These are phyloP conservation scores for Pseudogymnoascus sp. DNA, from an alignment of 2,329 filamentous ascomycete species.

Conservation along the genomic window DNA sequence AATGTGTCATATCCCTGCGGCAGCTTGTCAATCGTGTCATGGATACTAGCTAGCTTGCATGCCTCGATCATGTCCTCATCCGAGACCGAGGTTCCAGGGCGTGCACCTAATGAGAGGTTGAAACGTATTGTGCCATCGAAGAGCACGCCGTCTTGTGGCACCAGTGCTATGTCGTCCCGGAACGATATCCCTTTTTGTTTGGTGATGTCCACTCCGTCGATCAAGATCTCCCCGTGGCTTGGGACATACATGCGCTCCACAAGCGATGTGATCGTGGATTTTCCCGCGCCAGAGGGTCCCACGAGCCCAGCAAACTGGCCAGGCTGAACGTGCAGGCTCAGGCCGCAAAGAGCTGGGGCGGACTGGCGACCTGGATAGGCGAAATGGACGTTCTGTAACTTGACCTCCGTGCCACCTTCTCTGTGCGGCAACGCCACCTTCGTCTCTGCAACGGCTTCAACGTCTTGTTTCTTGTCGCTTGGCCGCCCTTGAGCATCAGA, in stretches of 20 bases:
- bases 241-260: conserved; percentile 64
- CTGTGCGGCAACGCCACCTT: conserved; percentile 33
- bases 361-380: conserved; percentile 47
- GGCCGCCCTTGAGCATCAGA: background rate
- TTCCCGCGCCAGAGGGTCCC: conserved; percentile 62
- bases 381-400: conserved; percentile 47
- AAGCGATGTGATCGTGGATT: conserved; percentile 61
- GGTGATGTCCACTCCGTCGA: conserved; percentile 51
- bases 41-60: conserved; percentile 79
- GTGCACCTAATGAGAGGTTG: conserved; percentile 58
- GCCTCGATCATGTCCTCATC: conserved; percentile 65
- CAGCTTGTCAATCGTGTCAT: conserved; percentile 74
- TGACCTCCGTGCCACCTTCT: conserved; percentile 44
- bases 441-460: conserved; percentile 14
- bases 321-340: conserved; percentile 48
- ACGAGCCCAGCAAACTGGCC: conserved; percentile 66
- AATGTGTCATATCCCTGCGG: conserved; percentile 85
- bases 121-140: conserved; percentile 60
- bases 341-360: conserved; percentile 49
- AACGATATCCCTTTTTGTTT: conserved; percentile 54
- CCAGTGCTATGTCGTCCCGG: conserved; percentile 55
- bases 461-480: conserved; percentile 14
- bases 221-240: conserved; percentile 51
- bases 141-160: conserved; percentile 64
- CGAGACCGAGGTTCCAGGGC: conserved; percentile 36